Percentiles rank a stretch among this genome's conserved stretches.
These are phyloP conservation scores for Prinsepia uniflora DNA, from an alignment of 306 rosid genomes.

Conservation along the genomic window DNA sequence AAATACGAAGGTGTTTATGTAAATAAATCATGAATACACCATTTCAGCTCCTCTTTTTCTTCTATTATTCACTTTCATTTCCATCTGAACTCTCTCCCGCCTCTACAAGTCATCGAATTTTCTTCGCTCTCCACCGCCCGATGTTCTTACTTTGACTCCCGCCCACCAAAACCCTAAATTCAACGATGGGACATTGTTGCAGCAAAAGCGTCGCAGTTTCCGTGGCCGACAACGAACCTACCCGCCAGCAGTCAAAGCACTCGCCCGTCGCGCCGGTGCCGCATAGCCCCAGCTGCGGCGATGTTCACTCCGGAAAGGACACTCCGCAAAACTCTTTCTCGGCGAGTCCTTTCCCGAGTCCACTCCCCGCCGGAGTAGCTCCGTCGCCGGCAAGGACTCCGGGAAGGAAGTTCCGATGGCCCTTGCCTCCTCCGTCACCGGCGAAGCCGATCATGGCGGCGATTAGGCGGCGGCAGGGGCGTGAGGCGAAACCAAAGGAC, in stretches of 20 bases:
- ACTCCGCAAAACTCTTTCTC: conserved; percentile 66
- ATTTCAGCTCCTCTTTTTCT: conserved; percentile 10
- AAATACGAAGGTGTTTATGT: too few relatives aligned
- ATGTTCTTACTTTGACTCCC: conserved; percentile 36
- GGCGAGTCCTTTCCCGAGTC: conserved; percentile 61
- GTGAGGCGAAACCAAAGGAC: conserved; percentile 50
- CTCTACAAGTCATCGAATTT: conserved; percentile 9
- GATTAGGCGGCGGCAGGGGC: conserved; percentile 52
- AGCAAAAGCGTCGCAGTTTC: conserved; percentile 48
- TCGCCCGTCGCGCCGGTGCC: conserved; percentile 14
- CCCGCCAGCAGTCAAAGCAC: conserved; percentile 30
- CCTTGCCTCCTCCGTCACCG: conserved; percentile 90
- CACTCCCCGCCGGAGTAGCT: conserved; percentile 74
- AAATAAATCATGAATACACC: not conserved
- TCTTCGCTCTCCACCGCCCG: conserved; percentile 25
- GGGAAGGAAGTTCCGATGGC: conserved; percentile 85
- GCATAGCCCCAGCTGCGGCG: conserved; percentile 25
- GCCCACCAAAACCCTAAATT: conserved; percentile 22
- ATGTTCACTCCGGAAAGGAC: conserved; percentile 40
- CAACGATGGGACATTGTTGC: conserved; percentile 80
- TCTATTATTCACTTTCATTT: not conserved
- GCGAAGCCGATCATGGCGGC: conserved; percentile 96
- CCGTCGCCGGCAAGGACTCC: conserved; percentile 80
- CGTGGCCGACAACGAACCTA: conserved; percentile 45
- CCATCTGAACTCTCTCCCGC: conserved; percentile 22